Base-by-base conservation (phyloP, 208 protist genomes). In the Wallacemonas sp. region DNA sequence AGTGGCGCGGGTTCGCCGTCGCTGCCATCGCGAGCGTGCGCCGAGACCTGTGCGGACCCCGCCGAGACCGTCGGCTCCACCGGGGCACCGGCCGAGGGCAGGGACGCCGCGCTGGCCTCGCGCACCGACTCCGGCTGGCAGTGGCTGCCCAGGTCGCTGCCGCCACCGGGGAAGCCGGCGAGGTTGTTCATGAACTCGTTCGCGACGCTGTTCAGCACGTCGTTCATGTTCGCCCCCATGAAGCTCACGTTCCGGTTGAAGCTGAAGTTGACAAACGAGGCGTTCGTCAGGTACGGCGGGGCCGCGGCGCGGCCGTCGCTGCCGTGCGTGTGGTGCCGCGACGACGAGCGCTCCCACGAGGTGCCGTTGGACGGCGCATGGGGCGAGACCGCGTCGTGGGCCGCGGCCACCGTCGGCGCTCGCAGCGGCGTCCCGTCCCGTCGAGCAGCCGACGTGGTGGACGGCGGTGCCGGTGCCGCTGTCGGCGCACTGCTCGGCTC, bases 241-340 rank as follows among this genome's bases (percentile, higher is more conserved):
- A 83, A 81, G 57, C 81, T 86, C 39, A 86, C 57, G 68, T 82
- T 82, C 49, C 75, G 76, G 64, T 76, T 77, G 57, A 86, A 76
- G 70, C 80, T 82, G 57, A 69, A 77, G 61, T 81, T 81, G 59
- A 66, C 28, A n/a, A 68, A 49, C 26, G 63, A 55, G 31, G 36
- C 44, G 52, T 61, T 49, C 29, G 38, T 77, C 65, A 86, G 79
- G 52, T 69, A 74, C 39, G 63, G 75, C 44, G 66, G 72, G 74
- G 45, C 25, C 42, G 25, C 39, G 41, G 11, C 16, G 44, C 61
- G 42, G 39, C 28, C 12, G 3, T 54, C 28, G 23, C 32, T 42
- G 46, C 62, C 20, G 62, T 44, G 46, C 11, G 28, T 32, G 33
- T 38, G 25, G 44, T 67, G 52, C 8, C 31, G 26, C n/a, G 52